A percentile compares a stretch with the other conserved stretches of the same genome.
phyloP scores from a whole-genome alignment of 441 rosid genomes.

The Corymbia calophylla region DNA sequence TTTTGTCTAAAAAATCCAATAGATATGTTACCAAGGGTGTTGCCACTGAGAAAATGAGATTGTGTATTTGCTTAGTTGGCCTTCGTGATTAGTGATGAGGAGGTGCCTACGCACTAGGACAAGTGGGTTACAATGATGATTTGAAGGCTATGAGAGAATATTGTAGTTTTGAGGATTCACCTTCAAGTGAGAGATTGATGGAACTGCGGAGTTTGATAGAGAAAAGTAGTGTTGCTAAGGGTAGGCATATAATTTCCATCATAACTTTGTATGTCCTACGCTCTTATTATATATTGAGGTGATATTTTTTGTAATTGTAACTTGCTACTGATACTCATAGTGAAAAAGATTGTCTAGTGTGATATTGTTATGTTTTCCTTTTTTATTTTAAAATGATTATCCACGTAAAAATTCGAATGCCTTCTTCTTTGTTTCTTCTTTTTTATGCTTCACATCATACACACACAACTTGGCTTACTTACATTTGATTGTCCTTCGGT shows the following conservation, averaged over 20 bases:
- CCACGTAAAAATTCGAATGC: neutral
- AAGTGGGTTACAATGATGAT: neutral
- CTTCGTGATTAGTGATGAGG: neutral
- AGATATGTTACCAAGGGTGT: neutral
- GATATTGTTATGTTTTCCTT: neutral
- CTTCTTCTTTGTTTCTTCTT: neutral
- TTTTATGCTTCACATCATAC: no score
- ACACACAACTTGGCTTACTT: neutral
- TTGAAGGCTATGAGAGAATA: neutral
- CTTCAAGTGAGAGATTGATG: neutral
- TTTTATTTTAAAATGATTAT: fast-evolving
- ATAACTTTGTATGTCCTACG: neutral
- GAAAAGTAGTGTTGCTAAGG: neutral
- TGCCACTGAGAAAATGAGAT: neutral
- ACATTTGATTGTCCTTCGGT: neutral
- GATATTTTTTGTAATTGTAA: neutral
- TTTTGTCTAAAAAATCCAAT: neutral
- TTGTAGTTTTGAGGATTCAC: neutral
- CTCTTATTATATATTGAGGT: neutral
- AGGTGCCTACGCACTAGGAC: neutral
- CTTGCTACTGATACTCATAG: neutral
- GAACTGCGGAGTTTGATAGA: neutral
- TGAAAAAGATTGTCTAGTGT: neutral
- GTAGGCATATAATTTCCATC: neutral
- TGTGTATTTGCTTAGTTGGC: neutral